Evolutionary conservation across 2,329 filamentous ascomycete species (phyloP), one percentile per base, ranked within the genome.

Genomic region (Fusarium ambrosium): DNA sequence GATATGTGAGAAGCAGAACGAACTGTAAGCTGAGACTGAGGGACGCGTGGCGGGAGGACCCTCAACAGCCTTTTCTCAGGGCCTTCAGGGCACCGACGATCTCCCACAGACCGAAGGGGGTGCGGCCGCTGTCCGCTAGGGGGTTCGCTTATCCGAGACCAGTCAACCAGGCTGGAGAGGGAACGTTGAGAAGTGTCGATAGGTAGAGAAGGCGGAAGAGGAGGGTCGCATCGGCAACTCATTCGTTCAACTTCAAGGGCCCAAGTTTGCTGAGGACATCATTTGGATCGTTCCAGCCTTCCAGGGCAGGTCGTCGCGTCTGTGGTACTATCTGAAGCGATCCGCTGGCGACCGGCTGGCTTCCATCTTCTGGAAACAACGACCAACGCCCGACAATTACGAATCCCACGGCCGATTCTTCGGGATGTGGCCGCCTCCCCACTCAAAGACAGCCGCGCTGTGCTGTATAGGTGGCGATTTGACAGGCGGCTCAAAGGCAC

Each of bases 21-120:
- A 70, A 68, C 59, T 72, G 41, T 5, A 53, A 32, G 55, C 61
- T 70, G 69, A 76, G 62, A 64, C 67, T 63, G 56, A 61, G 58
- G 74, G 72, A 78, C 76, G 76, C 76, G 76, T 78, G 76, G 76
- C 76, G 76, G 70, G 66, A 75, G 69, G 70, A 71, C 62, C 65
- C 72, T 75, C 65, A 36, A 36, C 59, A 51, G 51, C 48, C 51
- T 24, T 29, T 58, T 66, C 20, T 36, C 41, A 66, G 56, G 18
- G 45, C 37, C 37, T 56, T 41, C 27, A 63, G 48, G 37, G 34
- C 56, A 13, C 64, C 48, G 59, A 67, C 34, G 59, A 67, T 70
- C 62, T 61, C 67, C 60, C 62, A 61, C 56, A 60, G 56, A 53
- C 41, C 34, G 62, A 74, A 62, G 56, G 66, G 70, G 71, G 67